Evolutionary conservation across 805 yeast genomes (phyloP).

Genomic region (Candida ficus): DNA sequence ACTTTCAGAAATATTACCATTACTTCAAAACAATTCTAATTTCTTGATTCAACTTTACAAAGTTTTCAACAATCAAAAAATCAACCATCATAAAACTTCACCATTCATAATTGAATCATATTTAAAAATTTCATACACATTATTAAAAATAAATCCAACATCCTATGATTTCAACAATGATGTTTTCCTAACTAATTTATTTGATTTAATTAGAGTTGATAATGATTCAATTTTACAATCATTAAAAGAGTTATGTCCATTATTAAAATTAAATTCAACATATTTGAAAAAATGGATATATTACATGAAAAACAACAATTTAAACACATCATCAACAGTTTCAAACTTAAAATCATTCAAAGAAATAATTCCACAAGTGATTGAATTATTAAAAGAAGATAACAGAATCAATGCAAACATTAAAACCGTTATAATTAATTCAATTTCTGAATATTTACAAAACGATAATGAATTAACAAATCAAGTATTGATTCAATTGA

Average conservation of each 20-base stretch:
- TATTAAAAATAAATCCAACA: slow-evolving; percentile 3
- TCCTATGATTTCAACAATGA: slow-evolving; percentile 2
- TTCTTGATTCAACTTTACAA: not conserved
- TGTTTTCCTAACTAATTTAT: slow-evolving; percentile 15
- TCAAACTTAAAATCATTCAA: slow-evolving; percentile 21
- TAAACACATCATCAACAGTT: slow-evolving; percentile 33
- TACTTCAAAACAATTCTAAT: not conserved
- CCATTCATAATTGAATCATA: slow-evolving; percentile 21
- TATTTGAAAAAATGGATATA: slow-evolving; percentile 28
- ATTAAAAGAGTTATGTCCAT: slow-evolving; percentile 12
- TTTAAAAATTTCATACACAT: slow-evolving; percentile 19
- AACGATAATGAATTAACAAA: not conserved
- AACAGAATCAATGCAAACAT: slow-evolving; percentile 19
- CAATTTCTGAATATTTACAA: slow-evolving; percentile 13
- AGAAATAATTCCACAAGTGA: slow-evolving; percentile 6
- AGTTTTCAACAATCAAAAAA: slow-evolving; percentile 8
- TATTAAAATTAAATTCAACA: slow-evolving; percentile 4
- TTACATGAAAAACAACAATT: slow-evolving; percentile 35
- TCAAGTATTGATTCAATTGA: slow-evolving; percentile 2
- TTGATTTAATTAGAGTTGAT: slow-evolving; percentile 18
- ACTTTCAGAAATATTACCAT: slow-evolving; percentile 16
- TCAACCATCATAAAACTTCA: slow-evolving; percentile 22
- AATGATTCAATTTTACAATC: slow-evolving; percentile 8
- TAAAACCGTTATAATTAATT: slow-evolving; percentile 13
- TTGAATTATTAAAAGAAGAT: slow-evolving; percentile 17